phyloP scores from a whole-genome alignment of 331 rosid genomes.

The Pyracantha coccinea region DNA sequence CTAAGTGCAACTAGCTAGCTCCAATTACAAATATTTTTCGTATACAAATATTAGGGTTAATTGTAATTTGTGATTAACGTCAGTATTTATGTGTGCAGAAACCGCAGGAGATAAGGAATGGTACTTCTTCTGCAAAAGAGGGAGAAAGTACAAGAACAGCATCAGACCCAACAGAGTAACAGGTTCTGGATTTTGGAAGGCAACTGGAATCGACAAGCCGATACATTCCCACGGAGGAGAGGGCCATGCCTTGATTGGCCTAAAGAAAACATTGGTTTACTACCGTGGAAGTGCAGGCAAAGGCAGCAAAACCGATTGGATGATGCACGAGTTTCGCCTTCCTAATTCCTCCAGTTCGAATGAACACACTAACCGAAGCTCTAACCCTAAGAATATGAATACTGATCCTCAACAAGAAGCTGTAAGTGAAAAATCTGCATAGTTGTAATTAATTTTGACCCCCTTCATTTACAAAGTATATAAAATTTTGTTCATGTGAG shows the following conservation, averaged over 20 bases:
- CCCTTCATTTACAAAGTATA: not conserved
- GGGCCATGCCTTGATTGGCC: conserved; percentile 38
- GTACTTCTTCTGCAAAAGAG: conserved; percentile 83
- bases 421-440: conserved; percentile 34
- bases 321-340: conserved; percentile 98
- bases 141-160: conserved; percentile 89
- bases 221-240: conserved; percentile 20
- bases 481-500: not conserved
- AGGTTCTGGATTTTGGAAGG: conserved; percentile 90
- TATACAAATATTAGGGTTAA: not conserved
- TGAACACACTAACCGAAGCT: not conserved
- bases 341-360: conserved; percentile 16
- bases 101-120: conserved; percentile 57
- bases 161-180: conserved; percentile 81
- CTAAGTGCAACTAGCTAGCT: conserved; percentile 3
- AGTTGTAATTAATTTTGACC: not conserved
- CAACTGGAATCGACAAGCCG: conserved; percentile 76
- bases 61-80: not conserved
- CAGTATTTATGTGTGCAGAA: conserved; percentile 20
- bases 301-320: conserved; percentile 96
- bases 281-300: conserved; percentile 84
- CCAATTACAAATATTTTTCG: not conserved
- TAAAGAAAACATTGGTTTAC: conserved; percentile 83
- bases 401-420: conserved; percentile 46
- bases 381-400: not conserved